These are phyloP conservation scores for Aspergillus aculeatinus DNA, from an alignment of 2,329 filamentous ascomycete species.

Conservation along the genomic window DNA sequence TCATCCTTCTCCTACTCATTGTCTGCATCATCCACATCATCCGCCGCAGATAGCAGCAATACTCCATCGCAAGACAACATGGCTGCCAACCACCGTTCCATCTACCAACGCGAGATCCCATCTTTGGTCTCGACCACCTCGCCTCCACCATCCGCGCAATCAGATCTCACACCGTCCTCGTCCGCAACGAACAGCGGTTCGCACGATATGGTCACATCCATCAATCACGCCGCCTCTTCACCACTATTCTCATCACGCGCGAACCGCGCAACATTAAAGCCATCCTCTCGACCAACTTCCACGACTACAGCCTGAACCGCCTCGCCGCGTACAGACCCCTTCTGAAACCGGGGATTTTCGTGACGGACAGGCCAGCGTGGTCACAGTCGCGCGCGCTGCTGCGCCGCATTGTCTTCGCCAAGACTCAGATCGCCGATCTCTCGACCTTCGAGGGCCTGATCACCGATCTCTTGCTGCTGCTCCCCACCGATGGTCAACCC, in stretches of 20 bases:
- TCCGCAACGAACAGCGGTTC: background rate
- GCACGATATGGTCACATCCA: background rate
- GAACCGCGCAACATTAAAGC: constrained; percentile 60
- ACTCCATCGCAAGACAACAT: background rate
- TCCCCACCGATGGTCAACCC: no score
- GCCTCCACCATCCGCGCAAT: background rate
- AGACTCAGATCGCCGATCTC: no score
- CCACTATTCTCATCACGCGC: background rate
- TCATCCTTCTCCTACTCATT: background rate
- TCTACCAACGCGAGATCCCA: background rate
- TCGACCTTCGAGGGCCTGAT: no score
- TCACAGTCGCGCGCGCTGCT: no score
- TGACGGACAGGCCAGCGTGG: no score
- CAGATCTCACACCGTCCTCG: background rate
- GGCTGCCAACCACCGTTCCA: background rate
- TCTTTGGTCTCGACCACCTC: constrained; percentile 1
- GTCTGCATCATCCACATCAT: background rate
- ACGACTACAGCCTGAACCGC: no score
- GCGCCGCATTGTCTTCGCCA: no score
- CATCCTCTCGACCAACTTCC: constrained; percentile 10
- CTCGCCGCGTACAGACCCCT: no score
- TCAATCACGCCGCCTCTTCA: background rate
- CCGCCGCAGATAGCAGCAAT: background rate
- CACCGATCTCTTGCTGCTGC: no score
- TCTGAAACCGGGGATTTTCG: no score